Evolutionary conservation across 306 rosid species (phyloP).

Genomic region (Cucurbita pepo): DNA sequence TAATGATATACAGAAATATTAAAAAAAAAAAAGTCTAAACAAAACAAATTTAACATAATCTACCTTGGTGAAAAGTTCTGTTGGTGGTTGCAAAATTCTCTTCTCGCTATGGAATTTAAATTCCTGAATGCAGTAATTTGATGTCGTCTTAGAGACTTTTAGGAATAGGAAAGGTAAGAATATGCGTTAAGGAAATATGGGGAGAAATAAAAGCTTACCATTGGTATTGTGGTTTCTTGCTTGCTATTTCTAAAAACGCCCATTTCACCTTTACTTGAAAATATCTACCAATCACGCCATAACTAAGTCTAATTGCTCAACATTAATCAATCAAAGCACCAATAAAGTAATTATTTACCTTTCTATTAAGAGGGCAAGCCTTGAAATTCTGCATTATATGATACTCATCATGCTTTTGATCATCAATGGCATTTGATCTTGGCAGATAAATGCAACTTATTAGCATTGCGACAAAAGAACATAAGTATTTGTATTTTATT

Average conservation of each 20-base stretch:
- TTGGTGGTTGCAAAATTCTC: constrained; percentile 56
- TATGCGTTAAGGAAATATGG: not conserved
- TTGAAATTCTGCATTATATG: constrained; percentile 37
- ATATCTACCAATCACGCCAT: constrained; percentile 29
- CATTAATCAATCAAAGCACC: not conserved
- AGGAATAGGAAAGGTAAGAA: not conserved
- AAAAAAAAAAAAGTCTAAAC: not conserved
- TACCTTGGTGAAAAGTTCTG: constrained; percentile 87
- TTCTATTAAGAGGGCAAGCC: constrained; percentile 66
- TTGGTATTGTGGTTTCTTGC: constrained; percentile 68
- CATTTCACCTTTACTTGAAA: constrained; percentile 76
- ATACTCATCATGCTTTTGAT: constrained; percentile 32
- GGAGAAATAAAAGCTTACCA: constrained; percentile 27
- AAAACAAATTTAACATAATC: not conserved
- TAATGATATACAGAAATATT: not conserved
- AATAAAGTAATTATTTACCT: constrained; percentile 26
- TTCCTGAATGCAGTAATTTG: constrained; percentile 37
- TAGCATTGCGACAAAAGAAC: not conserved
- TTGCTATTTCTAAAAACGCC: constrained; percentile 69
- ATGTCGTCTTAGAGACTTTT: not conserved
- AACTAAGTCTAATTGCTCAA: constrained; percentile 2
- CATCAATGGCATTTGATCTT: constrained; percentile 44
- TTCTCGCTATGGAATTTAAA: constrained; percentile 59
- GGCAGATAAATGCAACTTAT: constrained; percentile 1
- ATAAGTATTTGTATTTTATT: not conserved